These are phyloP conservation scores for Alternaria ethzedia DNA, from an alignment of 2,329 filamentous ascomycete species.

Conservation along the genomic window DNA sequence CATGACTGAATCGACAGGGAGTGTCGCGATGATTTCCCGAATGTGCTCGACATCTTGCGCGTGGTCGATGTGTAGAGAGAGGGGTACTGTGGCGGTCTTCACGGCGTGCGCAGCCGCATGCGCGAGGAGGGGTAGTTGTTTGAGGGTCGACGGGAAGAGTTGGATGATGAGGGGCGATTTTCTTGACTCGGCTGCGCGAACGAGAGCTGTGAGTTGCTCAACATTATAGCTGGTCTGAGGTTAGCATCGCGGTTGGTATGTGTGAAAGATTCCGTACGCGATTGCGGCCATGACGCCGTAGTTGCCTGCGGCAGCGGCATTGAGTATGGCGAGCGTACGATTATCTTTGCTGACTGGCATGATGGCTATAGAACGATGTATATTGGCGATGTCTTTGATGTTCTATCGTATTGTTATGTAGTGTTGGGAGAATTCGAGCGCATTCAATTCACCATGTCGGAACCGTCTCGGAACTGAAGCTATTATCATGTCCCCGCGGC, in stretches of 20 bases:
- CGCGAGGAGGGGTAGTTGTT: slow-evolving; percentile 63
- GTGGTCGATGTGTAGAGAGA: slow-evolving; percentile 57
- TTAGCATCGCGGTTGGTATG: background rate
- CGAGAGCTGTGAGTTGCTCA: slow-evolving; percentile 44
- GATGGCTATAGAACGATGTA: background rate
- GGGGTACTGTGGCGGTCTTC: slow-evolving; percentile 50
- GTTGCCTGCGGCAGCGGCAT: slow-evolving; percentile 61
- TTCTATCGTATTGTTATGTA: background rate
- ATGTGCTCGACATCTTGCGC: slow-evolving; percentile 54
- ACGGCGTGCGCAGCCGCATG: slow-evolving; percentile 53
- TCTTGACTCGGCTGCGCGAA: slow-evolving; percentile 43
- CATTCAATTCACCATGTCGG: background rate
- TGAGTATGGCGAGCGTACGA: slow-evolving; percentile 56
- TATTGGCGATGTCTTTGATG: background rate
- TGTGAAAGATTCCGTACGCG: slow-evolving; percentile 26
- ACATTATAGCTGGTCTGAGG: slow-evolving; percentile 47
- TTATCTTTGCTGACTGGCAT: slow-evolving; percentile 32
- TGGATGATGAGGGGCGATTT: slow-evolving; percentile 46
- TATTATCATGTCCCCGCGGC: background rate
- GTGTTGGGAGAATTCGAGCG: background rate
- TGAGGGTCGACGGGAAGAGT: slow-evolving; percentile 66
- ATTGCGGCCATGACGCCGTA: slow-evolving; percentile 64
- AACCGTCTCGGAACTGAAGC: background rate
- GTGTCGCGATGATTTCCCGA: slow-evolving; percentile 52
- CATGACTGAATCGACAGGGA: slow-evolving; percentile 75